Base-by-base conservation (phyloP, 306 rosid species). In the Luffa acutangula region DNA sequence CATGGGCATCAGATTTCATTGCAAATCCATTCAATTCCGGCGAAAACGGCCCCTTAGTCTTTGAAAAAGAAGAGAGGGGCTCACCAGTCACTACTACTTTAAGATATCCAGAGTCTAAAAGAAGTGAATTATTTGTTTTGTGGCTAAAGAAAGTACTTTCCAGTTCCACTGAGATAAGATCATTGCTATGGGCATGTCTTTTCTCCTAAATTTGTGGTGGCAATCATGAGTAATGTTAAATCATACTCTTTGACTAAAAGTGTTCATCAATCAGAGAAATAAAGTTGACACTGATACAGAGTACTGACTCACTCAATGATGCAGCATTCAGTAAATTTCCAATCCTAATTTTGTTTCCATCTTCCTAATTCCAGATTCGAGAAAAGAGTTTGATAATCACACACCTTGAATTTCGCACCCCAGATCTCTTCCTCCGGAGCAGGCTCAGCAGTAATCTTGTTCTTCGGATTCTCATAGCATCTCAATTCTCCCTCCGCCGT, bases 361-460 rank as follows among this genome's bases (percentile, higher is more conserved):
- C 42, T 43, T 70, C 56, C 54, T 70, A 41, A 63, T 10, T 33
- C 42, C 6, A 31, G 42, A 31, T 33, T 63, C 21, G 65, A 60
- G 11, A 13, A 21, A 21, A 34, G 20, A 64, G 43, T 20, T 51
- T 43, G 33, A 20, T 77, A 20, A 11, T 31, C 13, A 10, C 20
- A 2, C 4, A 66, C 80, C 77, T 76, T 63, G 80, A 75, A 81
- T 48, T 93, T 94, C 79, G 98, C 97, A 43, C 98, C 98, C 97
- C 97, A 94, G 82, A 94, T 85, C 85, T 94, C 98, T 84, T 94
- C 98, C 6, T 94, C 98, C 6, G 87, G 60, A 20, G 93, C 97
- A 62, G 95, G 97, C 11, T 89, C 91, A 15, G 97, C 98, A 70
- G 97, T 94, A 60, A 94, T 89, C 82, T 87, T 93, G 63, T 42